Percentiles rank a stretch among this genome's conserved stretches.
Conservation (phyloP, 176 grass and related monocot species). For the Bromus sterilis region DNA sequence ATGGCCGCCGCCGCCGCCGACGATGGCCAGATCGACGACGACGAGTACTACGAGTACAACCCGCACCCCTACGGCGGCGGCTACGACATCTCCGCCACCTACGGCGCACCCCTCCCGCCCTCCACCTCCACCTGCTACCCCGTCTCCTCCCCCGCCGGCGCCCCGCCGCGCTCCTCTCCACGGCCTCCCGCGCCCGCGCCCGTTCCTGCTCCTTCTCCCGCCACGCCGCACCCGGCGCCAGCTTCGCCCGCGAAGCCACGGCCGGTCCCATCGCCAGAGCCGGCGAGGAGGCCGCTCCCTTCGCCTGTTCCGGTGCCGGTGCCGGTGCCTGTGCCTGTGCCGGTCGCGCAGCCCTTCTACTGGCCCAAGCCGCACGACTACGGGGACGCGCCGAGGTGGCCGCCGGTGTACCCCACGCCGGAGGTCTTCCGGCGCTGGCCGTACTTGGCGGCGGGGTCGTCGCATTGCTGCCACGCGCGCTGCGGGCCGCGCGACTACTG, state of each 20-base stretch:
- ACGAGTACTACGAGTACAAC: constrained; percentile 78
- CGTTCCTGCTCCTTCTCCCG: neutral
- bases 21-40: constrained; percentile 36
- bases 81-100: constrained; percentile 69
- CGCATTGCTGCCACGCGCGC: neutral
- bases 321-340: neutral
- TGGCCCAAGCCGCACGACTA: constrained; percentile 56
- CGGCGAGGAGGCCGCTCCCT: neutral
- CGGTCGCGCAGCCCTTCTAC: constrained; percentile 42
- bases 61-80: constrained; percentile 81
- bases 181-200: neutral
- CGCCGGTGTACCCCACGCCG: constrained; percentile 34
- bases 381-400: constrained; percentile 16
- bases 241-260: neutral
- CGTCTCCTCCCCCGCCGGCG: constrained; percentile 8
- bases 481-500: constrained; percentile 47
- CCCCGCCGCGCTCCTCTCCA: neutral
- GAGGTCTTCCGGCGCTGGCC: constrained; percentile 58
- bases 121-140: constrained; percentile 36
- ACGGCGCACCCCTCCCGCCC: constrained; percentile 46
- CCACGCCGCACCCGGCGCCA: neutral
- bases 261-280: neutral
- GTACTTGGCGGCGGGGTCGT: neutral
- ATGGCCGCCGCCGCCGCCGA: neutral
- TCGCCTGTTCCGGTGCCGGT: neutral